These are phyloP conservation scores for Pseudozyma tsukubaensis DNA, from an alignment of 1,284 basidiomycete genomes.

Conservation along the genomic window DNA sequence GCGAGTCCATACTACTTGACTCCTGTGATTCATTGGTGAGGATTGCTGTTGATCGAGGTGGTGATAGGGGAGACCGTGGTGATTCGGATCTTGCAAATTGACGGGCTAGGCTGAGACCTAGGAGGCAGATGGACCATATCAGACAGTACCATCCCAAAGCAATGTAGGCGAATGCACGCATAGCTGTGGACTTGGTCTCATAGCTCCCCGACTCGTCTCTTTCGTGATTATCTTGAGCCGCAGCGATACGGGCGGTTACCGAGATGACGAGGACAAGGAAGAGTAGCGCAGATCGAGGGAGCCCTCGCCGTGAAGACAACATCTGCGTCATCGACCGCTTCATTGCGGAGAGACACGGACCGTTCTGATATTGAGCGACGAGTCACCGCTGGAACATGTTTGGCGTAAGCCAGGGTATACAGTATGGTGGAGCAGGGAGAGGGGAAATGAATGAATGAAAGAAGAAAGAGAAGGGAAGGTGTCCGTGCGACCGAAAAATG, in stretches of 20 bases:
- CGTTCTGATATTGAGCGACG: too few relatives aligned
- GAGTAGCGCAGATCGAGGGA: background rate
- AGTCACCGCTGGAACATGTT: too few relatives aligned
- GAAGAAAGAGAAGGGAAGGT: background rate
- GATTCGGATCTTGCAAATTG: constrained; percentile 21
- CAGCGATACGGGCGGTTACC: background rate
- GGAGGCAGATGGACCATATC: constrained; percentile 79
- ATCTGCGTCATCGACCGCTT: too few relatives aligned
- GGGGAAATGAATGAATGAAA: background rate
- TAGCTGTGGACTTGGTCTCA: background rate
- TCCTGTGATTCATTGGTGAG: constrained; percentile 74
- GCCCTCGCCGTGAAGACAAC: too few relatives aligned
- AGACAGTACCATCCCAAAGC: constrained; percentile 77
- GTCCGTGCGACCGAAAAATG: background rate
- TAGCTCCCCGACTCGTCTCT: background rate
- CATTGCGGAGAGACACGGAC: too few relatives aligned
- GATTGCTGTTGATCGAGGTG: constrained; percentile 32
- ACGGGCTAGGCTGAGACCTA: constrained; percentile 75
- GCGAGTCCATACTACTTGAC: constrained; percentile 69
- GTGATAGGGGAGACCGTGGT: constrained; percentile 39
- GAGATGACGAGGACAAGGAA: background rate
- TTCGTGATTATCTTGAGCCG: background rate
- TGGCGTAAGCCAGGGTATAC: too few relatives aligned
- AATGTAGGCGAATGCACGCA: constrained; percentile 11
- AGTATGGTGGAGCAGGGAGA: background rate